Conservation (phyloP, 257 asterid genomes). For the Przewalskia tangutica region DNA sequence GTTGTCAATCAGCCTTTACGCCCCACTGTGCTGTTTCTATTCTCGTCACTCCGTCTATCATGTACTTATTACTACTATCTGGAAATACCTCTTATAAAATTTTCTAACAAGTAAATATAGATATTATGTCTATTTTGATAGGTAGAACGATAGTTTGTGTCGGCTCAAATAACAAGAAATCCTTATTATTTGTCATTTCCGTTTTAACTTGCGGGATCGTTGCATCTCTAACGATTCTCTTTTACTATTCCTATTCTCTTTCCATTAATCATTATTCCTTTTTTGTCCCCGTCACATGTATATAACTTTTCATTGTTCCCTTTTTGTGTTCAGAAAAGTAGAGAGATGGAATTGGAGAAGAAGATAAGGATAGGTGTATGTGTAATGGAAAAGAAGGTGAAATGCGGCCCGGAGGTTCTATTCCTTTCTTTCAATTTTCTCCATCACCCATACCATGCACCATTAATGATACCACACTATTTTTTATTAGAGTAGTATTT, state of each 20-base stretch:
- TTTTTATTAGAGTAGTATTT: not conserved
- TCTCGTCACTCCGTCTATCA: not conserved
- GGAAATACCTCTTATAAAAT: not conserved
- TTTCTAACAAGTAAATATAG: not conserved
- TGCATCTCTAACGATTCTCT: not conserved
- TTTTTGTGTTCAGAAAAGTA: not conserved
- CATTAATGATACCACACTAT: not conserved
- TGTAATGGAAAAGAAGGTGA: conserved; percentile 99
- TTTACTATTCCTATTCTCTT: not conserved
- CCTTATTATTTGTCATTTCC: not conserved
- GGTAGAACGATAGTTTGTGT: too few relatives aligned
- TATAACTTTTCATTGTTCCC: not conserved
- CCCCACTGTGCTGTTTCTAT: not conserved
- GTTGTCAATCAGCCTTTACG: not conserved
- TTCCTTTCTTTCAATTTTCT: conserved; percentile 10
- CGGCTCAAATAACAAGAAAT: not conserved
- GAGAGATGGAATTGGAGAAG: conserved; percentile 31
- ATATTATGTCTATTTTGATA: too few relatives aligned
- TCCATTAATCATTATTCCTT: not conserved
- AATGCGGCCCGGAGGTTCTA: conserved; percentile 95
- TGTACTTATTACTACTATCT: not conserved
- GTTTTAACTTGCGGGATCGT: not conserved
- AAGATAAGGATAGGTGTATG: conserved; percentile 81
- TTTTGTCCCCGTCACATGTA: not conserved
- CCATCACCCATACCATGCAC: conserved; percentile 17